These are phyloP conservation scores for Ganoderma sp. DNA, from an alignment of 1,284 basidiomycete species.

Conservation along the genomic window DNA sequence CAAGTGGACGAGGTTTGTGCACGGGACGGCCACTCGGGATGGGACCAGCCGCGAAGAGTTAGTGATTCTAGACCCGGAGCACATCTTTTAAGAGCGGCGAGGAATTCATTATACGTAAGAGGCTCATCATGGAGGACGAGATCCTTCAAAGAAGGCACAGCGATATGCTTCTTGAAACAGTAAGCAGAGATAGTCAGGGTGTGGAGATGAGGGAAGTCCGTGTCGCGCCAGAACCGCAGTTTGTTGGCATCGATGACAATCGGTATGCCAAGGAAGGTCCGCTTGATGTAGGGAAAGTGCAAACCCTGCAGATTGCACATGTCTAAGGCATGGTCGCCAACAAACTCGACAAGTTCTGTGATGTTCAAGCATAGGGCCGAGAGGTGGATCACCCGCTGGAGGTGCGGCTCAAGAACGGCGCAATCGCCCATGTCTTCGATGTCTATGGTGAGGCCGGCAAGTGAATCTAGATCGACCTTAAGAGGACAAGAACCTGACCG, in stretches of 20 bases:
- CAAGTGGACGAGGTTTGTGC: not conserved
- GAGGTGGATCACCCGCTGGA: not conserved
- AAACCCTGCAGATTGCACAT: not conserved
- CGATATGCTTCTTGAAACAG: not conserved
- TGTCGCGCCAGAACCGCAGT: not conserved
- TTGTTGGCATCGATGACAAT: not conserved
- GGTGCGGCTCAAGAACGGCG: not conserved
- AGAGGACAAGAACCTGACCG: not conserved
- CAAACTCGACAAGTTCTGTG: not conserved
- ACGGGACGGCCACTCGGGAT: too few relatives aligned
- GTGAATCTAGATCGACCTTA: not conserved
- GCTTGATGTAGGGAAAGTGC: not conserved
- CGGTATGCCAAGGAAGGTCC: not conserved
- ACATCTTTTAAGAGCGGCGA: not conserved
- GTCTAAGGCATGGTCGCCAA: not conserved
- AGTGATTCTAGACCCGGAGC: not conserved
- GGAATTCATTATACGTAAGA: not conserved
- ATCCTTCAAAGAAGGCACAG: not conserved
- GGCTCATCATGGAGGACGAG: not conserved
- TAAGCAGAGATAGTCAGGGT: not conserved
- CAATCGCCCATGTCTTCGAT: not conserved
- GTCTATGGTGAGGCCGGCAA: not conserved
- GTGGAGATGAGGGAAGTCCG: not conserved
- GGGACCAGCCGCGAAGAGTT: not conserved
- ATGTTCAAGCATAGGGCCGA: not conserved